A percentile compares a stretch with the other conserved stretches of the same genome.
phyloP scores from a whole-genome alignment of 1,284 basidiomycete genomes.

The Boletus sp. region DNA sequence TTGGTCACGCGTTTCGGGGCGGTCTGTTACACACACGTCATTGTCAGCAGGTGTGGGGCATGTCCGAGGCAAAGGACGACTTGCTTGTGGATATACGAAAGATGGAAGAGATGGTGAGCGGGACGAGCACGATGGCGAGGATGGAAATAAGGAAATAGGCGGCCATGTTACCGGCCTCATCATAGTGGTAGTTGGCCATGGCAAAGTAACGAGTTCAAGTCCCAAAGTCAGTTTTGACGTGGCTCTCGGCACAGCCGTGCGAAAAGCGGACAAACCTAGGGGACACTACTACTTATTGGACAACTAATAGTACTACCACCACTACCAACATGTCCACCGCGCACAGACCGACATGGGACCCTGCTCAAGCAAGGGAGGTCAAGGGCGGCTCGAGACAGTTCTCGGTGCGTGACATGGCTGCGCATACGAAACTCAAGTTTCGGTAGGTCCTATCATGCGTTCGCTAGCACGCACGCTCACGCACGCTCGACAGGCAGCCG shows the following conservation, averaged over 20 bases:
- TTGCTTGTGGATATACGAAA: constrained; percentile 45
- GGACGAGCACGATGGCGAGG: constrained; percentile 79
- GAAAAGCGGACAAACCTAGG: no score
- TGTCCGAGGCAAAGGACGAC: neutral
- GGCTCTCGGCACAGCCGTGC: constrained; percentile 13
- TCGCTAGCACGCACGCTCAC: neutral
- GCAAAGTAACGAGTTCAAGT: neutral
- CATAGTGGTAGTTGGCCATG: constrained; percentile 85
- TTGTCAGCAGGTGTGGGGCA: constrained; percentile 3
- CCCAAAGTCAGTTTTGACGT: constrained; percentile 1
- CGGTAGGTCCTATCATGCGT: constrained; percentile 55
- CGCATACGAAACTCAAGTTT: constrained; percentile 96
- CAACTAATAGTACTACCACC: neutral
- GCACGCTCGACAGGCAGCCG: constrained; percentile 55
- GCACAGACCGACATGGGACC: constrained; percentile 89
- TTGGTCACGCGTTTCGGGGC: constrained; percentile 27
- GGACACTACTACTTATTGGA: neutral
- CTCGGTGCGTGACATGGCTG: constrained; percentile 88
- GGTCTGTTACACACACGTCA: constrained; percentile 37
- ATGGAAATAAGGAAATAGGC: constrained; percentile 89
- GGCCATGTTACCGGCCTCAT: constrained; percentile 88
- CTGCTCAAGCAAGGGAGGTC: constrained; percentile 82
- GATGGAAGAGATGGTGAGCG: constrained; percentile 64
- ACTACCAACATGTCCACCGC: constrained; percentile 70
- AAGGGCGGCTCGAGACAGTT: constrained; percentile 89